Evolutionary conservation across 1,284 basidiomycete species (phyloP), one percentile per base, ranked within the genome.

Genomic region (Austroboletus novae-zelandiae): DNA sequence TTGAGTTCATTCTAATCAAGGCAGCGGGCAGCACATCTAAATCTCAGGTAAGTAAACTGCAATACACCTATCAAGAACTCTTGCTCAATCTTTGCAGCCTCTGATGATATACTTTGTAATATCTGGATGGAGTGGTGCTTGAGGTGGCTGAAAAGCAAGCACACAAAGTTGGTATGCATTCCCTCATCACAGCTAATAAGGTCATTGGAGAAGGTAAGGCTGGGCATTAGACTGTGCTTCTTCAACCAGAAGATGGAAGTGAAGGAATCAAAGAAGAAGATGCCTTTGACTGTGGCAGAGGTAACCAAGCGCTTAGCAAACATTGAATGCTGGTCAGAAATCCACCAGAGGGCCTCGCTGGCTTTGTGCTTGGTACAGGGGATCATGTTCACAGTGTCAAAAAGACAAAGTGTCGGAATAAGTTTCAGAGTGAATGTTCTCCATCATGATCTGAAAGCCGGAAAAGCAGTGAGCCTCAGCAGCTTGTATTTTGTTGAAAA

Each of bases 381-480:
- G 53, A 97, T 93, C 42, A 90, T 97, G 58, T 98, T 94, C 56
- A 98, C 83, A 27, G 95, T 95, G 57, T 95, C 87, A 67, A 98
- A 98, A 35, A 98, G 87, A 68, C 88, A 89, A 98, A 9, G 95
- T 94, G 74, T 99, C 94, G 70, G 96, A 98, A 73, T 98, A 98
- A 1, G 95, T 96, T 72, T 98, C 96, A 4, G 94, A 96, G 71
- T 95, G 92, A 45, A 95, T 88, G 70, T 94, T 94, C 71, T 98
- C 96, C 91, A 98, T 98, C 95, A 98, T 98, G 69, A 98, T 96
- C 68, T 98, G 95, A 80, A 98, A 98, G 17, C 96, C 96, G 68
- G 98, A 98, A 77, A 99, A 99, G 71, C 91, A 97, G 35, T 94
- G 91, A 11, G 95, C 96, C 73, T 98, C 95, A 27, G 95, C 92